Base-by-base conservation (phyloP, 1,284 basidiomycete species). In the Apiotrichum brassicae region DNA sequence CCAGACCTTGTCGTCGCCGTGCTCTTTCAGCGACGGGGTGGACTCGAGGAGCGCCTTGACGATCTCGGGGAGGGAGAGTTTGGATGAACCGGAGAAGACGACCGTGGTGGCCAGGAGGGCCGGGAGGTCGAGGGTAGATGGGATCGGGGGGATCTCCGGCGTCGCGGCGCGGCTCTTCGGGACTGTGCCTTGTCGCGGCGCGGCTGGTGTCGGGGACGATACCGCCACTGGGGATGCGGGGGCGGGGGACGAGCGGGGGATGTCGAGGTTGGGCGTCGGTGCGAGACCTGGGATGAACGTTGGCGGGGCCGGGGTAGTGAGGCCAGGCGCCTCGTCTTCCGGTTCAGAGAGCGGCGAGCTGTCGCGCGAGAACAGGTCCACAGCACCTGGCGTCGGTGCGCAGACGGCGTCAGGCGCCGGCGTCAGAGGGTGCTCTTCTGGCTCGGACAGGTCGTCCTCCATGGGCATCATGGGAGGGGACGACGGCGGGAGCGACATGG, bases 51-150 rank as follows among this genome's bases (percentile, higher is more conserved):
- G 66, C 14, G 64, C 61, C 49, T 69, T 71, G 43, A 73, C 68
- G 28, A 75, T 58, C 52, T 74, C 72, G 23, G 71, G 68, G 13
- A 71, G 56, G 35, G 63, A 63, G 25, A 71, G 61, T 43, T 72
- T 71, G n/a, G 69, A 70, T 4, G 59, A 63, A n/a, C 71, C 71
- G 7, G 67, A 70, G 52, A 75, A 75, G 4, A 74, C 73, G 14
- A 75, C 61, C 4, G 70, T 72, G 3, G 63, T 62, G n/a, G 70
- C 69, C 13, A 74, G 61, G 12, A 75, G 57, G 1, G 72, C 71
- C 0, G 67, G 54, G 4, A 72, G 50, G 55, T 75, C 73, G 24
- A 72, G 47, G 14, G 51, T 57, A 0, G 37, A 48, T 2, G 67
- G 71, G 23, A 62, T 44, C 6, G 60, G 61, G n/a, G 49, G 34